Conservation (phyloP, 163 green algal species). For the Scenedesmus sp. region DNA sequence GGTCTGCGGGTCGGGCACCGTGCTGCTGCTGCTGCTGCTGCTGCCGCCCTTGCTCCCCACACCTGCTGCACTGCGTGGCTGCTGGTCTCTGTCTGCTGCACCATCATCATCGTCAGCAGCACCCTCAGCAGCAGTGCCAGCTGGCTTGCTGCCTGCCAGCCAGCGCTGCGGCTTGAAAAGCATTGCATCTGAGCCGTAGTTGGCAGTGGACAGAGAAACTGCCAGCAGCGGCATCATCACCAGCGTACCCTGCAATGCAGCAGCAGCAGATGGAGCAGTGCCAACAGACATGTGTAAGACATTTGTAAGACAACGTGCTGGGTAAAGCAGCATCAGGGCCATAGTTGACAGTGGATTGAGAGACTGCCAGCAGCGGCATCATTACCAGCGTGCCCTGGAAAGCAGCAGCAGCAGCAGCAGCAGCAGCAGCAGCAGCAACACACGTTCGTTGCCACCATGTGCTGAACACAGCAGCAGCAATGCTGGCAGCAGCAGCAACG, state of each 20-base stretch:
- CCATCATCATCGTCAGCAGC: background rate
- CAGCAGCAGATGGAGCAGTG: background rate
- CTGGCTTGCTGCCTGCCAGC: background rate
- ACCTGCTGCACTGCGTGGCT: background rate
- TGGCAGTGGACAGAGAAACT: background rate
- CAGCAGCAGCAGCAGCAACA: background rate
- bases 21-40: background rate
- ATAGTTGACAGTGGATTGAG: background rate
- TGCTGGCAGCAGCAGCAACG: background rate
- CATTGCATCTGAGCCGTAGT: conserved; percentile 19
- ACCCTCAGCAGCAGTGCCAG: background rate
- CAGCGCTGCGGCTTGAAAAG: conserved; percentile 20
- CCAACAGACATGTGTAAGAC: background rate
- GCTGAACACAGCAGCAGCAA: background rate
- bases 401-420: background rate
- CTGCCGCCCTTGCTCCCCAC: background rate
- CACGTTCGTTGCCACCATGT: background rate
- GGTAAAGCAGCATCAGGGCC: background rate
- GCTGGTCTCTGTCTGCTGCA: background rate
- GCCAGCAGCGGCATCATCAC: conserved; percentile 13
- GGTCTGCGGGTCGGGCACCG: background rate
- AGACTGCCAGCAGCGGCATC: conserved; percentile 2
- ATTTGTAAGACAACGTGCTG: conserved; percentile 13
- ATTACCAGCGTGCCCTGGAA: conserved; percentile 17
- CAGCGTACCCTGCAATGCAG: background rate